Evolutionary conservation across 352 stramenopile species (phyloP).

Genomic region (Phytophthora melonis): DNA sequence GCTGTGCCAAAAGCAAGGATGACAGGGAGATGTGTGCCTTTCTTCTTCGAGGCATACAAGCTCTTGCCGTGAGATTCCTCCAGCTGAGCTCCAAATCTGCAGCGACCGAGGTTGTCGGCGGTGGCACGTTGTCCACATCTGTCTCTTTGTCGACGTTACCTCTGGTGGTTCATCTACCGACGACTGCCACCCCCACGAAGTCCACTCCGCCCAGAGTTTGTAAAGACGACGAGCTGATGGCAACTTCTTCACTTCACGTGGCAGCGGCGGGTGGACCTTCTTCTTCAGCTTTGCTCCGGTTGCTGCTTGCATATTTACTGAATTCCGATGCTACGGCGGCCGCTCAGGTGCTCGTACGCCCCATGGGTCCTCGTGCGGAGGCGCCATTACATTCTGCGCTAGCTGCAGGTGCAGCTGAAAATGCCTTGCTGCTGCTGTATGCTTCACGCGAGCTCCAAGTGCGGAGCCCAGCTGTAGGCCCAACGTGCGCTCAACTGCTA

Average conservation of each 20-base stretch:
- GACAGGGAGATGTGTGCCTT: slow-evolving; percentile 28
- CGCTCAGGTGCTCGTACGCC: slow-evolving; percentile 32
- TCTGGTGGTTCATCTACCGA: slow-evolving; percentile 46
- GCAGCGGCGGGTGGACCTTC: slow-evolving; percentile 50
- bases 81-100: slow-evolving; percentile 24
- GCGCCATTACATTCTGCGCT: slow-evolving; percentile 61
- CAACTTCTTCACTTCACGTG: slow-evolving; percentile 51
- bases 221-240: slow-evolving; percentile 48
- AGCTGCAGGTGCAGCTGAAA: slow-evolving; percentile 42
- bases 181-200: slow-evolving; percentile 21
- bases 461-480: slow-evolving; percentile 15
- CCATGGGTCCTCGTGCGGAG: slow-evolving; percentile 36
- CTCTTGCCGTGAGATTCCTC: slow-evolving; percentile 36
- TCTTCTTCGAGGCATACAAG: slow-evolving; percentile 32
- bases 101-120: slow-evolving; percentile 28
- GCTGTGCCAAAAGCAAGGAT: slow-evolving; percentile 11
- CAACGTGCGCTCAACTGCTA: slow-evolving; percentile 35
- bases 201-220: slow-evolving; percentile 33
- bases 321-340: slow-evolving; percentile 16
- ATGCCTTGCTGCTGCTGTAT: slow-evolving; percentile 56
- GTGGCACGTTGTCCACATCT: slow-evolving; percentile 3
- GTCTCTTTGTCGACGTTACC: slow-evolving; percentile 35
- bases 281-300: slow-evolving; percentile 46
- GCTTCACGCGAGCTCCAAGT: slow-evolving; percentile 40
- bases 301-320: slow-evolving; percentile 56